These are phyloP conservation scores for Boletus pseudo-olivaceus DNA, from an alignment of 768 basidiomycete genomes.

Conservation along the genomic window DNA sequence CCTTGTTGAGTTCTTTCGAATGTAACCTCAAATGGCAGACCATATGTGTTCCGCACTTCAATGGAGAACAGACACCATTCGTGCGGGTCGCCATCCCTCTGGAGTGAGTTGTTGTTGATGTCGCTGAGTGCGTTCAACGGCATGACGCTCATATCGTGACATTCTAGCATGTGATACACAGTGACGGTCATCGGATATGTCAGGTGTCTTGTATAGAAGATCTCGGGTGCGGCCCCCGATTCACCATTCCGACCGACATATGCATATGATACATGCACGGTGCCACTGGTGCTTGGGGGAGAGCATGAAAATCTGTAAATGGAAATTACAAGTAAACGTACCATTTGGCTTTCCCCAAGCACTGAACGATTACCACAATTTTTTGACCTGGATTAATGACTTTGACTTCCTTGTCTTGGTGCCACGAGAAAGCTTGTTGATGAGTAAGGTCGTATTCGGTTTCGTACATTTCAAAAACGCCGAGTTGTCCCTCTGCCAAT, in stretches of 20 bases:
- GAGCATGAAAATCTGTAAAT: background rate
- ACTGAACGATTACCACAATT: slow-evolving; percentile 62
- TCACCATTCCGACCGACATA: slow-evolving; percentile 47
- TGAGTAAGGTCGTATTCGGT: slow-evolving; percentile 79
- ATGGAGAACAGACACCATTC: slow-evolving; percentile 86
- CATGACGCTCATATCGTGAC: slow-evolving; percentile 76
- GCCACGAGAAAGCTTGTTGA: slow-evolving; percentile 80
- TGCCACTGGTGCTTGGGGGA: slow-evolving; percentile 62
- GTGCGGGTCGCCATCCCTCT: slow-evolving; percentile 46
- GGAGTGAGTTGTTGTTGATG: slow-evolving; percentile 23
- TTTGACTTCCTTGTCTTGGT: slow-evolving; percentile 39
- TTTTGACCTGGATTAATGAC: slow-evolving; percentile 68
- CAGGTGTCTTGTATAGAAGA: slow-evolving; percentile 85
- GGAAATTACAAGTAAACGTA: slow-evolving; percentile 38
- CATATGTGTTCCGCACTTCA: slow-evolving; percentile 90
- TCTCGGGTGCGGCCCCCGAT: slow-evolving; percentile 35
- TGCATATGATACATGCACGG: slow-evolving; percentile 82
- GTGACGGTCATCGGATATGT: slow-evolving; percentile 88
- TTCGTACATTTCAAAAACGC: slow-evolving; percentile 86
- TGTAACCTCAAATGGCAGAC: slow-evolving; percentile 84
- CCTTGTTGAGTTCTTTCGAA: slow-evolving; percentile 68
- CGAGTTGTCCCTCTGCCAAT: slow-evolving; percentile 75
- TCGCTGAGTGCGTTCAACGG: slow-evolving; percentile 43
- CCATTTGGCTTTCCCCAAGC: slow-evolving; percentile 92
- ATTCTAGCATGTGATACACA: slow-evolving; percentile 94